Evolutionary conservation across 1,284 basidiomycete species (phyloP).

Genomic region (Athelia psychrophila): DNA sequence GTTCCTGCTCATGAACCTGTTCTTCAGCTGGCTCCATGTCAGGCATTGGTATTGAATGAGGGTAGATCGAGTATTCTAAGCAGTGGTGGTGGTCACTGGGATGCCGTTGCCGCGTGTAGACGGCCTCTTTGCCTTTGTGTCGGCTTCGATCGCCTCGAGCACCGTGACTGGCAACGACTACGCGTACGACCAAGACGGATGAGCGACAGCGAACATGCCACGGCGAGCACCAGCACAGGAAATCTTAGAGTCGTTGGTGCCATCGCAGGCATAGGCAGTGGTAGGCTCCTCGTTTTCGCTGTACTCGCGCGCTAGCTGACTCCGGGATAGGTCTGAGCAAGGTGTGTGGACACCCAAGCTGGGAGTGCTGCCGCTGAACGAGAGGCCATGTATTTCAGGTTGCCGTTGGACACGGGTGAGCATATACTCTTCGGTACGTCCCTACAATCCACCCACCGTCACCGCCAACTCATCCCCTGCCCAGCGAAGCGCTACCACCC

Average conservation of each 20-base stretch:
- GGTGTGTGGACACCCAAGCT: slow-evolving; percentile 31
- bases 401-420: slow-evolving; percentile 68
- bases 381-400: slow-evolving; percentile 41
- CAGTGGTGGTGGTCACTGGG: too few relatives aligned
- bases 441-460: not conserved
- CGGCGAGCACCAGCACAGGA: not conserved
- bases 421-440: slow-evolving; percentile 14
- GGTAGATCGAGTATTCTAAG: too few relatives aligned
- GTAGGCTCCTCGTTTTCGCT: slow-evolving; percentile 29
- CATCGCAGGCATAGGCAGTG: slow-evolving; percentile 62
- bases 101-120: too few relatives aligned
- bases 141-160: too few relatives aligned
- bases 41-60: too few relatives aligned
- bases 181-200: too few relatives aligned
- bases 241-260: slow-evolving; percentile 53
- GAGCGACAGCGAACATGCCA: not conserved
- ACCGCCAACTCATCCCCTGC: not conserved
- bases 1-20: too few relatives aligned
- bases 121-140: too few relatives aligned
- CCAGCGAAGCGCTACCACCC: not conserved
- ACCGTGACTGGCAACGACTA: too few relatives aligned
- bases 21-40: too few relatives aligned
- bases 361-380: slow-evolving; percentile 11
- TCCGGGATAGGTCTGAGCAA: slow-evolving; percentile 53
- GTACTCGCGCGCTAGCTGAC: slow-evolving; percentile 3